phyloP scores from a whole-genome alignment of 2,329 filamentous ascomycete species.

The Aureobasidium sp. region DNA sequence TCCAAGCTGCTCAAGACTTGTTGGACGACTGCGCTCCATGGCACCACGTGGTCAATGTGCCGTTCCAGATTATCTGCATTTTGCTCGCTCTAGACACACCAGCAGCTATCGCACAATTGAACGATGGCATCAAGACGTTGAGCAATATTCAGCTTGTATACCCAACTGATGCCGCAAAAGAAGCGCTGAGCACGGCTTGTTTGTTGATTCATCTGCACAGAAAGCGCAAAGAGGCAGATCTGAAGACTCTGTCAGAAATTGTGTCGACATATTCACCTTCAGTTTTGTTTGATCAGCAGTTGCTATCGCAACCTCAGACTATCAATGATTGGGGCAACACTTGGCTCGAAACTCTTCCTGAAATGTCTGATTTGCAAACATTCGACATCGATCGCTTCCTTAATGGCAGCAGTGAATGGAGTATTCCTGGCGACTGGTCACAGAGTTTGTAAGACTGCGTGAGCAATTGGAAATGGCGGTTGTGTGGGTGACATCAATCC shows the following conservation, averaged over 20 bases:
- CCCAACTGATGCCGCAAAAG: constrained; percentile 31
- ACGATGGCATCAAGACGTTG: constrained; percentile 39
- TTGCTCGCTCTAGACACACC: constrained; percentile 47
- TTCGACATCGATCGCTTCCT: constrained; percentile 3
- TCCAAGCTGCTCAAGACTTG: constrained; percentile 41
- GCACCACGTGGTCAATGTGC: constrained; percentile 53
- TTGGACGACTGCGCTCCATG: constrained; percentile 40
- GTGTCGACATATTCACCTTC: not conserved
- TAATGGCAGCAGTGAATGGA: not conserved
- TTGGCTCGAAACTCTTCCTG: not conserved
- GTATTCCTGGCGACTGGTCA: not conserved
- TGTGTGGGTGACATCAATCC: not conserved
- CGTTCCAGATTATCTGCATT: constrained; percentile 50
- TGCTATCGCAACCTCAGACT: not conserved
- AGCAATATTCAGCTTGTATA: constrained; percentile 23
- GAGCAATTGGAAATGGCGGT: not conserved
- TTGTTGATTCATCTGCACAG: constrained; percentile 46
- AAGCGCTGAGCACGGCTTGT: constrained; percentile 47
- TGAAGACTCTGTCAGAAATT: constrained; percentile 23
- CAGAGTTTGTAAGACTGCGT: not conserved
- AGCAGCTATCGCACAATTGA: constrained; percentile 39
- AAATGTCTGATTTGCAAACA: not conserved
- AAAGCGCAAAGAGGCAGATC: constrained; percentile 38
- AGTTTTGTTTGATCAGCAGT: not conserved
- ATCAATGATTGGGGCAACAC: not conserved